A percentile compares a stretch with the other conserved stretches of the same genome.
Evolutionary conservation across 257 asterid species (phyloP).

Genomic region (Nyctanthes arbortristis): DNA sequence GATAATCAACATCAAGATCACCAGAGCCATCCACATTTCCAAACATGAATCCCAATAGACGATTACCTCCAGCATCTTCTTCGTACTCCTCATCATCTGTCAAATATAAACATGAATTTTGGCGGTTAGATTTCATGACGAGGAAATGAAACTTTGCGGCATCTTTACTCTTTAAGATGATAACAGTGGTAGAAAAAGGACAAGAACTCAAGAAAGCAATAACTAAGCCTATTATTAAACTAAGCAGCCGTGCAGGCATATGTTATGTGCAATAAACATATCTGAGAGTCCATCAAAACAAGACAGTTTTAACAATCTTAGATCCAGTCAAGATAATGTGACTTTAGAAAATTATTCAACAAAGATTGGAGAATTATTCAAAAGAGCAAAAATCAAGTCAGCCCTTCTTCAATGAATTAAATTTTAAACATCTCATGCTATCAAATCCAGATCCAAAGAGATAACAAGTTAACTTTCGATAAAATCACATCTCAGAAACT

Average conservation of each 20-base stretch:
- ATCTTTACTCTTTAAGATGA: not conserved
- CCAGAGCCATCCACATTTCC: slow-evolving; percentile 97
- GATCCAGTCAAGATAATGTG: not conserved
- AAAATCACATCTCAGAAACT: no score
- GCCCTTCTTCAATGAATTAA: not conserved
- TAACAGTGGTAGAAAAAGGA: slow-evolving; percentile 10
- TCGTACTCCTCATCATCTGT: slow-evolving; percentile 95
- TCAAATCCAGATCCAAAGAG: not conserved
- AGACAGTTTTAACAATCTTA: not conserved
- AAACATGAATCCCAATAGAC: slow-evolving; percentile 93
- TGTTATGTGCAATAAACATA: not conserved
- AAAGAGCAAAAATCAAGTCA: not conserved
- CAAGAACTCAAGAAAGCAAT: not conserved
- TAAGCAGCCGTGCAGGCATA: not conserved
- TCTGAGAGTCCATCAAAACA: not conserved
- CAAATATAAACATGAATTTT: slow-evolving; percentile 31
- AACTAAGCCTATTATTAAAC: not conserved
- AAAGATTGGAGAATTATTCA: not conserved
- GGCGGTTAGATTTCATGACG: no score
- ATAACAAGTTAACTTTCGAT: not conserved
- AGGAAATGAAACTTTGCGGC: slow-evolving; percentile 13
- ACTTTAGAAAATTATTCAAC: not conserved
- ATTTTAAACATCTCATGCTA: not conserved
- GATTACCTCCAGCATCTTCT: slow-evolving; percentile 79
- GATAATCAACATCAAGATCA: slow-evolving; percentile 97